A percentile compares a stretch with the other conserved stretches of the same genome.
Evolutionary conservation across 148 eudicot genomes (phyloP).

Genomic region (Persicaria maculosa): DNA sequence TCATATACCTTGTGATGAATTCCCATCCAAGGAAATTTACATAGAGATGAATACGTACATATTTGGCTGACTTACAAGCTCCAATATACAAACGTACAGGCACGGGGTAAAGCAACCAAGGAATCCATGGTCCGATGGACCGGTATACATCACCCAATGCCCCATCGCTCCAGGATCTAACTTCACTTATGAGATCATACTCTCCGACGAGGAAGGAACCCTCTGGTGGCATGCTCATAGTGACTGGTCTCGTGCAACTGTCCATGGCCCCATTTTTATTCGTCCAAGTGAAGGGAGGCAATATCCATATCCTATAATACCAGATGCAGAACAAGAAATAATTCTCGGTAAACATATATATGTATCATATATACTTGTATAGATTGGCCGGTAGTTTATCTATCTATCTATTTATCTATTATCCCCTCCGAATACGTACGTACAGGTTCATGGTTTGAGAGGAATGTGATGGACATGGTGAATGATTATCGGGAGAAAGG

Average conservation of each 20-base stretch:
- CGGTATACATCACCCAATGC: conserved; percentile 48
- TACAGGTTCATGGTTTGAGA: conserved; percentile 21
- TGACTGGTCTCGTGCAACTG: background rate
- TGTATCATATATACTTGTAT: no score
- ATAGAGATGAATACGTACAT: no score
- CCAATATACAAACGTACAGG: conserved; percentile 21
- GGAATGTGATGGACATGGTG: conserved; percentile 20
- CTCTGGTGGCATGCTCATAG: conserved; percentile 68
- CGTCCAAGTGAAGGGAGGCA: background rate
- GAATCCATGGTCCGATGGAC: conserved; percentile 63
- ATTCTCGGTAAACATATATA: conserved; percentile 22
- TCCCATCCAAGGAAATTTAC: no score
- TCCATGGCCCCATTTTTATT: background rate
- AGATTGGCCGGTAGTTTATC: no score
- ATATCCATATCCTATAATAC: background rate
- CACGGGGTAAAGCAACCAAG: conserved; percentile 55
- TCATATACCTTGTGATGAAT: no score
- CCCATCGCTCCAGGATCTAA: conserved; percentile 33
- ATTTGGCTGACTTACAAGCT: no score
- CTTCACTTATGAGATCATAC: conserved; percentile 31
- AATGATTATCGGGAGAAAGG: conserved; percentile 5
- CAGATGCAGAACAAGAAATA: conserved; percentile 24
- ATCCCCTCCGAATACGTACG: no score
- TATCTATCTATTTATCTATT: no score
- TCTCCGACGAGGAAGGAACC: conserved; percentile 52